These are phyloP conservation scores for Penicillium salamii DNA, from an alignment of 495 filamentous ascomycete genomes.

Conservation along the genomic window DNA sequence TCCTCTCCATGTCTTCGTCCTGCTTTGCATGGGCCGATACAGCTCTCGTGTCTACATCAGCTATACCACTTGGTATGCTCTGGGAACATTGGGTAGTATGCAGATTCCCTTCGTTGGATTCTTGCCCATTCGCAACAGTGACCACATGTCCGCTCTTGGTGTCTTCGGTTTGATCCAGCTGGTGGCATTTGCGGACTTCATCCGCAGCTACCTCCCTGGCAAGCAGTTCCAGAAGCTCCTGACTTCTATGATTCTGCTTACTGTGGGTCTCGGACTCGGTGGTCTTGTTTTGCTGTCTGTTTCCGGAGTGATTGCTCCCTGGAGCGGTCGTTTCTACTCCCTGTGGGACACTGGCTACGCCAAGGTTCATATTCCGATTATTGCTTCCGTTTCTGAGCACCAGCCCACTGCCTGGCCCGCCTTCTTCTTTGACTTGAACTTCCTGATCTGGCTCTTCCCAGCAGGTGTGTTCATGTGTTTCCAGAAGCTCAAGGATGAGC, in stretches of 20 bases:
- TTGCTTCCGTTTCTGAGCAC: conserved; percentile 98
- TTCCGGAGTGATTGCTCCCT: conserved; percentile 89
- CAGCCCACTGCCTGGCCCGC: conserved; percentile 99
- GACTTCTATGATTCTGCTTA: conserved; percentile 72
- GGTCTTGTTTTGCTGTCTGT: conserved; percentile 80
- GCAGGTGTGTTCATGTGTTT: conserved; percentile 99
- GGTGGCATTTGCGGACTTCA: conserved; percentile 87
- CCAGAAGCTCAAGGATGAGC: conserved; percentile 88
- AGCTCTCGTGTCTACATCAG: conserved; percentile 92
- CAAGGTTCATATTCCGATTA: conserved; percentile 99
- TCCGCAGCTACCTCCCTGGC: conserved; percentile 81
- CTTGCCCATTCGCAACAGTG: conserved; percentile 90
- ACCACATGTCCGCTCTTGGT: conserved; percentile 97
- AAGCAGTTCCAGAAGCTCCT: conserved; percentile 89
- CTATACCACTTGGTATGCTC: conserved; percentile 96
- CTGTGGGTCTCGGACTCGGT: conserved; percentile 69
- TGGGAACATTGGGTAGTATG: conserved; percentile 97
- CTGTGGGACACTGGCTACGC: conserved; percentile 99
- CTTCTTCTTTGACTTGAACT: conserved; percentile 98
- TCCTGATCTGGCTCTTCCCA: conserved; percentile 98
- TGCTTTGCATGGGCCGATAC: conserved; percentile 95
- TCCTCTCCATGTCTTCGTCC: conserved; percentile 91
- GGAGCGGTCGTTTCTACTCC: conserved; percentile 99
- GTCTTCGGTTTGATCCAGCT: conserved; percentile 96
- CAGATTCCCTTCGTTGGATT: conserved; percentile 99